These are phyloP conservation scores for Beauveria sp. DNA, from an alignment of 2,329 filamentous ascomycete species.

Conservation along the genomic window DNA sequence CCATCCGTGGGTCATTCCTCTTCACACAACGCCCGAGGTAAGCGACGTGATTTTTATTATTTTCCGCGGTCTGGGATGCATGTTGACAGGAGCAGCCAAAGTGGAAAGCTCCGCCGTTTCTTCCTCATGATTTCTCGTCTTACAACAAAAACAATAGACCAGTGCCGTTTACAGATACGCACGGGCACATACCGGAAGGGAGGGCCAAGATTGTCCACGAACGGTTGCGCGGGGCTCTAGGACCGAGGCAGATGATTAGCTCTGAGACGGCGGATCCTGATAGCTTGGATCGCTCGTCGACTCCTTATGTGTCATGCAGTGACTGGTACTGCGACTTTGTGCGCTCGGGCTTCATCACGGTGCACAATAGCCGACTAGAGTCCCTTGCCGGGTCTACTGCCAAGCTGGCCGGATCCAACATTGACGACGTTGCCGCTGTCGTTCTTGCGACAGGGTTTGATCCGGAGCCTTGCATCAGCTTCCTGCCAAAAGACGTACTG, in stretches of 20 bases:
- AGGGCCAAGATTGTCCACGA: slow-evolving; percentile 47
- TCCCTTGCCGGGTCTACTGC: slow-evolving; percentile 29
- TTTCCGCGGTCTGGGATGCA: background rate
- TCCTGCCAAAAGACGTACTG: slow-evolving; percentile 51
- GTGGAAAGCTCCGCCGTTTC: slow-evolving; percentile 48
- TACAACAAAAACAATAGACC: slow-evolving; percentile 62
- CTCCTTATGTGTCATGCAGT: slow-evolving; percentile 60
- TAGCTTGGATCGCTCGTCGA: slow-evolving; percentile 35
- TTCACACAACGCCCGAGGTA: slow-evolving; percentile 46
- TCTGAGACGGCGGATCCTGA: slow-evolving; percentile 34
- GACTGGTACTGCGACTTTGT: slow-evolving; percentile 70
- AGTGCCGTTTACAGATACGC: slow-evolving; percentile 50
- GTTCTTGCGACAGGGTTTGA: slow-evolving; percentile 72
- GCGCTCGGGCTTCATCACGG: slow-evolving; percentile 51
- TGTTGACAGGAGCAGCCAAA: slow-evolving; percentile 36
- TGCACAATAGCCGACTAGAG: slow-evolving; percentile 39
- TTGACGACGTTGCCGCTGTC: slow-evolving; percentile 56
- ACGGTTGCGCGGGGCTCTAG: slow-evolving; percentile 40
- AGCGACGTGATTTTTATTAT: slow-evolving; percentile 4
- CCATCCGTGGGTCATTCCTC: slow-evolving; percentile 65
- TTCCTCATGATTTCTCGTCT: slow-evolving; percentile 65
- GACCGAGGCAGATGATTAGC: slow-evolving; percentile 47
- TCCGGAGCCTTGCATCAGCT: slow-evolving; percentile 54
- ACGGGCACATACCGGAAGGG: slow-evolving; percentile 56
- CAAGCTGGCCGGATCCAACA: slow-evolving; percentile 22